A percentile compares a stretch with the other conserved stretches of the same genome.
phyloP scores from a whole-genome alignment of 108 stramenopile species.

The Nannochloropsis salina region DNA sequence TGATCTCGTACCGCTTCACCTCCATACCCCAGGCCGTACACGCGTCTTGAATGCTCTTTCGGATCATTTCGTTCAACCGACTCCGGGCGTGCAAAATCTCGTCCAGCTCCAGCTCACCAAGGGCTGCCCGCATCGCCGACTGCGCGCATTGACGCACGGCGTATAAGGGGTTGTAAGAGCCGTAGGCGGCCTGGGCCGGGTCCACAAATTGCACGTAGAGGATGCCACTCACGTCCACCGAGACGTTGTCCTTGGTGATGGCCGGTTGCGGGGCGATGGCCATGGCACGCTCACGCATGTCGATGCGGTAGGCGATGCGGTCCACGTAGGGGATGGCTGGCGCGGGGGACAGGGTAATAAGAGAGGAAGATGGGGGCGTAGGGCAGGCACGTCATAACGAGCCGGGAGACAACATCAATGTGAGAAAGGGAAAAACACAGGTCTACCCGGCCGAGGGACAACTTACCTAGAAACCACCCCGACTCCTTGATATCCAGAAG shows the following conservation, averaged over 20 bases:
- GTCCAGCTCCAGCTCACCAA: conserved; percentile 97
- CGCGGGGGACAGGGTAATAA: not conserved
- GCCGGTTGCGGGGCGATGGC: conserved; percentile 84
- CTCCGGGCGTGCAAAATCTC: conserved; percentile 93
- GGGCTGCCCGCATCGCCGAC: conserved; percentile 92
- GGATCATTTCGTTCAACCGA: conserved; percentile 77
- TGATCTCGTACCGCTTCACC: conserved; percentile 86
- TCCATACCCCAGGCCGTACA: conserved; percentile 92
- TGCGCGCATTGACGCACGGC: conserved; percentile 91
- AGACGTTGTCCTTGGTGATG: conserved; percentile 95
- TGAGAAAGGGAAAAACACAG: not conserved
- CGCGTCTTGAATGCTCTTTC: conserved; percentile 80
- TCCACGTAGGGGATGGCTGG: conserved; percentile 82
- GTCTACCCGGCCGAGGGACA: not conserved
- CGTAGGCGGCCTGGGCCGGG: conserved; percentile 65
- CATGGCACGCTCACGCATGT: conserved; percentile 85
- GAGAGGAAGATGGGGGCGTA: not conserved
- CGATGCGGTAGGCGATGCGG: conserved; percentile 82
- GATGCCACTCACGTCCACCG: conserved; percentile 74
- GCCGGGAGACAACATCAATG: not conserved
- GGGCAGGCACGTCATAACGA: not conserved
- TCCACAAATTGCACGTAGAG: conserved; percentile 60
- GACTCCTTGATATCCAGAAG: conserved; percentile 71
- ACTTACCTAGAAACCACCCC: conserved; percentile 69
- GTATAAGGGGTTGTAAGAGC: conserved; percentile 87